Percentiles rank a stretch among this genome's conserved stretches.
Evolutionary conservation across 2,329 filamentous ascomycete genomes (phyloP).

Genomic region (Aspergillus luchuensis): DNA sequence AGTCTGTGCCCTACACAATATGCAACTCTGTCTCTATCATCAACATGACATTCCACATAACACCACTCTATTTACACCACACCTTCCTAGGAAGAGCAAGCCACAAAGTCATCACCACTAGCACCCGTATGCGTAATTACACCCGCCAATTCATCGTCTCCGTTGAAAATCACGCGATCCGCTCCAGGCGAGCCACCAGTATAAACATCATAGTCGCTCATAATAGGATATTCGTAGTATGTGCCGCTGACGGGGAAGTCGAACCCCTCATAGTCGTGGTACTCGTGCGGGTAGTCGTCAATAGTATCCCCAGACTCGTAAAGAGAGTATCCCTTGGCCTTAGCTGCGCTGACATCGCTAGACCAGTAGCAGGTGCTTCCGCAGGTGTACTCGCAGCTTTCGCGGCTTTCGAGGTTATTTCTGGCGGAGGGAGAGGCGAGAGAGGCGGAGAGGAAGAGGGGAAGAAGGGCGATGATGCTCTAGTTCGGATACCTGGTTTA

Average conservation of each 20-base stretch:
- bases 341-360: constrained; percentile 53
- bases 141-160: constrained; percentile 58
- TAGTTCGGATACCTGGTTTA: not conserved
- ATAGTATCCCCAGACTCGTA: constrained; percentile 43
- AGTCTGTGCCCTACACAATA: not conserved
- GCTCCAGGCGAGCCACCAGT: constrained; percentile 65
- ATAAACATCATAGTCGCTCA: constrained; percentile 53
- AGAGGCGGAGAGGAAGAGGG: constrained; percentile 26
- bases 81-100: constrained; percentile 44
- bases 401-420: constrained; percentile 36
- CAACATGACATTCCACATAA: not conserved
- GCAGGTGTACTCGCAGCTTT: constrained; percentile 55
- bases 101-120: constrained; percentile 67
- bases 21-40: not conserved
- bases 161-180: constrained; percentile 68
- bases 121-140: constrained; percentile 72
- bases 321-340: constrained; percentile 55
- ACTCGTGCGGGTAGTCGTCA: constrained; percentile 59
- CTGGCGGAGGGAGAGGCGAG: constrained; percentile 28
- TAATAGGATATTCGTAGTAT: constrained; percentile 66
- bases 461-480: constrained; percentile 12
- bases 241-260: constrained; percentile 59
- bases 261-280: constrained; percentile 66
- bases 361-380: constrained; percentile 57
- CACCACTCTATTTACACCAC: not conserved